These are phyloP conservation scores for Podospora pseudopauciseta DNA, from an alignment of 495 filamentous ascomycete species.

Conservation along the genomic window DNA sequence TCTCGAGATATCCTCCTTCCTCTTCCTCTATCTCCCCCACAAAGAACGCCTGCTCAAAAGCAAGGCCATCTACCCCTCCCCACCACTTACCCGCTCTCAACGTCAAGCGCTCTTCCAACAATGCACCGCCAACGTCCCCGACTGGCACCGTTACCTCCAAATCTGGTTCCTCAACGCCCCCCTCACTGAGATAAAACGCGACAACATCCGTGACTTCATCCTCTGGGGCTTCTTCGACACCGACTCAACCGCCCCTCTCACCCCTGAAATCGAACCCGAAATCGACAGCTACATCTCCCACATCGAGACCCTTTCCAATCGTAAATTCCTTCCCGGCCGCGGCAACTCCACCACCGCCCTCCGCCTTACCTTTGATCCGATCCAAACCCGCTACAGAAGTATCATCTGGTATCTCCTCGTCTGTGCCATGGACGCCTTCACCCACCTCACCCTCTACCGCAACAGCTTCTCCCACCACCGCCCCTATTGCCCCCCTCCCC, in stretches of 20 bases:
- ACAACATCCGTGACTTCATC: conserved; percentile 63
- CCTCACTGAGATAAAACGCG: conserved; percentile 54
- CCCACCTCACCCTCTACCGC: conserved; percentile 33
- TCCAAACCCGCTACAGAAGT: conserved; percentile 58
- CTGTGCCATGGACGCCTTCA: conserved; percentile 34
- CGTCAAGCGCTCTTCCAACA: conserved; percentile 51
- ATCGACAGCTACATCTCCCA: conserved; percentile 52
- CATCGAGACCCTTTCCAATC: conserved; percentile 48
- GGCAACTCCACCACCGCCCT: conserved; percentile 45
- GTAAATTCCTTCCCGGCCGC: conserved; percentile 47
- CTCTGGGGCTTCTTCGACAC: conserved; percentile 61
- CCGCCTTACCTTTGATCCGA: conserved; percentile 60
- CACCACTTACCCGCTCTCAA: conserved; percentile 36
- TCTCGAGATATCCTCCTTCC: conserved; percentile 51
- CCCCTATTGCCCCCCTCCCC: conserved; percentile 14
- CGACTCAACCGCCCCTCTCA: conserved; percentile 10
- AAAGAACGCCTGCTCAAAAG: conserved; percentile 45
- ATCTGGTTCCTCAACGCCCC: conserved; percentile 64
- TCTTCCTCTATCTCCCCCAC: conserved; percentile 54
- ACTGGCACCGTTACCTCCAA: conserved; percentile 54
- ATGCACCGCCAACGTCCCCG: conserved; percentile 52
- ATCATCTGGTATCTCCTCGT: conserved; percentile 59
- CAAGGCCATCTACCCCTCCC: conserved; percentile 42
- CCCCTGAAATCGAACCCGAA: conserved; percentile 47
- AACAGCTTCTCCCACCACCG: conserved; percentile 15